Base-by-base conservation (phyloP, 306 rosid species). In the Acacia acuminata region DNA sequence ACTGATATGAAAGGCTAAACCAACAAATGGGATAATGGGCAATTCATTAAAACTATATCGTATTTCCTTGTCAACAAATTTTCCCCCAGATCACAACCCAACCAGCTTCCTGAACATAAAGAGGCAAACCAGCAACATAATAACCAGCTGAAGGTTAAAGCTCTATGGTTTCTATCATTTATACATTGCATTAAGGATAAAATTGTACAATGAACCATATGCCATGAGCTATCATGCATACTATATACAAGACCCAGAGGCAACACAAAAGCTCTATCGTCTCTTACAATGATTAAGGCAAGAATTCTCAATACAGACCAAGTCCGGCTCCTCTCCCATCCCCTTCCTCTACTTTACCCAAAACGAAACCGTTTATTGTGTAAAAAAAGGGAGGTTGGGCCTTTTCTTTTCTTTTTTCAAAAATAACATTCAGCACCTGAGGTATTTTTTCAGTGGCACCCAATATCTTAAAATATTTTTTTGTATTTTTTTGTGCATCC, bases 231-330 rank as follows among this genome's bases (percentile, higher is more conserved):
- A 77, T 45, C 32, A 71, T 65, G 58, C 44, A n/a, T 70, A 71
- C 76, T 82, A 84, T 79, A 66, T 79, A 87, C 90, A 87, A 55
- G 73, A 77, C 65, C 45, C 17, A 43, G 66, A 81, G 45, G 8
- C 7, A 70, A 42, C 61, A 55, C 16, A 14, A 34, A 38, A 38
- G 42, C 8, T 38, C 42, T 9, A 15, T 4, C 6, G 3, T 42
- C 32, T 76, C 61, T 70, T 36, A 77, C 82, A 76, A 75, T 34
- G 50, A 17, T 50, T 4, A 65, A 51, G 68, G 76, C 15, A 75
- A 75, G 43, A 77, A 68, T 47, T 30, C 72, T 51, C 76, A 76
- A 79, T 44, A 42, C 27, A 13, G 43, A 12, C 13, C 32, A n/a
- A 32, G 36, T 32, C 36, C 36, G 4, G 4, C 36, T 32, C 36